A percentile compares a stretch with the other conserved stretches of the same genome.
Conservation (phyloP, 129 eudicot species). For the Logfia minima region DNA sequence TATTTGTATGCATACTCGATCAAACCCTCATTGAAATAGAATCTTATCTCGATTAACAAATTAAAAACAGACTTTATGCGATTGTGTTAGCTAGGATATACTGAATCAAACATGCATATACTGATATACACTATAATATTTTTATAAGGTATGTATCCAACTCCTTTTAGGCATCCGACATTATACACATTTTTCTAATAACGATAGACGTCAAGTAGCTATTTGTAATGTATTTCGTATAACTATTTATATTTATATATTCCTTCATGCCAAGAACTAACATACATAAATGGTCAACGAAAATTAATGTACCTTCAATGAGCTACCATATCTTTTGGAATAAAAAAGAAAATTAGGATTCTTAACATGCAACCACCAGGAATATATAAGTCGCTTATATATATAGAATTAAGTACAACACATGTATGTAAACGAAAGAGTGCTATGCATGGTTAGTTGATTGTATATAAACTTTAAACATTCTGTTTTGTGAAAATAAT, state of each 20-base stretch:
- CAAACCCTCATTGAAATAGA: no score
- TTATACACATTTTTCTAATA: not conserved
- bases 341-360: slow-evolving; percentile 8
- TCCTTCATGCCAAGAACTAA: slow-evolving; percentile 31
- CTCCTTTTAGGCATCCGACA: not conserved
- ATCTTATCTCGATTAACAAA: no score
- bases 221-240: not conserved
- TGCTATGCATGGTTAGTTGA: slow-evolving; percentile 25
- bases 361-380: slow-evolving; percentile 22
- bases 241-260: slow-evolving; percentile 2
- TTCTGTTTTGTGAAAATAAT: not conserved
- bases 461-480: slow-evolving; percentile 3
- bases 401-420: not conserved
- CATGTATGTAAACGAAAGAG: not conserved
- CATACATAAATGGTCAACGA: slow-evolving; percentile 20
- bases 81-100: no score
- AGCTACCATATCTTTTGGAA: slow-evolving; percentile 17
- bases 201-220: not conserved
- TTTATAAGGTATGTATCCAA: slow-evolving; percentile 6
- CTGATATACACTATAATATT: not conserved
- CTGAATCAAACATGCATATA: not conserved
- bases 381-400: not conserved
- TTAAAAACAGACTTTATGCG: no score
- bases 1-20: no score
- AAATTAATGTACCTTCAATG: slow-evolving; percentile 10